Base-by-base conservation (phyloP, 192 early-diverging fungal genomes). In the Podila epigama region DNA sequence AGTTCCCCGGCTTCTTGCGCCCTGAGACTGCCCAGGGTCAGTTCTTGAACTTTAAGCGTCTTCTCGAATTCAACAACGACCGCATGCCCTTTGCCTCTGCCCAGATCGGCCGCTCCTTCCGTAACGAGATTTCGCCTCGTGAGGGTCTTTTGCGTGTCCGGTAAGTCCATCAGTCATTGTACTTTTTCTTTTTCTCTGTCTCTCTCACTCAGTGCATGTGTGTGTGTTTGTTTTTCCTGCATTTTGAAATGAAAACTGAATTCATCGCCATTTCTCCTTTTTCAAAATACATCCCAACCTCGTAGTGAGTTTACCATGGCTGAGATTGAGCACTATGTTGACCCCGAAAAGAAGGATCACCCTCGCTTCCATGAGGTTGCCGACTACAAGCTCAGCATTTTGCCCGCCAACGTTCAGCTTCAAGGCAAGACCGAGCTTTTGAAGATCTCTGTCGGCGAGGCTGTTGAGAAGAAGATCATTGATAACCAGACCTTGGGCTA, bases 21-120 rank as follows among this genome's bases (percentile, higher is more conserved):
- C 98, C 98, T 42, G 98, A 99, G 83, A 99, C 98, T n/a, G 97
- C 98, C 33, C 98, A 99, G 86, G 98, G 98, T 73, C 98, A 99
- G 82, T 99, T 99, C 80, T 82, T 99, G 61, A 98, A 98, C 88
- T 99, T 99, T 72, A 94, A 96, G 85, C 86, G 89, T 22, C 87
- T 99, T 42, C 88, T 98, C 51, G 98, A 99, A 77, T 97, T 93
- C 85, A 99, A 99, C 88, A 97, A 94, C 82, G 92, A 93, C 57
- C 92, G 93, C 67, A 95, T 99, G 92, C 98, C 98, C n/a, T 99
- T 99, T 82, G 98, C 98, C 34, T 98, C 96, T 55, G 97, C 98
- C 40, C 94, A 93, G 66, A 92, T 99, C 39, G 98, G 98, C 77
- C 95, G 95, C 60, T 95, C 95, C 33, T 98, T 99, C 90, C 89